phyloP scores from a whole-genome alignment of 2,329 filamentous ascomycete species.

The Scedosporium aurantiacum region DNA sequence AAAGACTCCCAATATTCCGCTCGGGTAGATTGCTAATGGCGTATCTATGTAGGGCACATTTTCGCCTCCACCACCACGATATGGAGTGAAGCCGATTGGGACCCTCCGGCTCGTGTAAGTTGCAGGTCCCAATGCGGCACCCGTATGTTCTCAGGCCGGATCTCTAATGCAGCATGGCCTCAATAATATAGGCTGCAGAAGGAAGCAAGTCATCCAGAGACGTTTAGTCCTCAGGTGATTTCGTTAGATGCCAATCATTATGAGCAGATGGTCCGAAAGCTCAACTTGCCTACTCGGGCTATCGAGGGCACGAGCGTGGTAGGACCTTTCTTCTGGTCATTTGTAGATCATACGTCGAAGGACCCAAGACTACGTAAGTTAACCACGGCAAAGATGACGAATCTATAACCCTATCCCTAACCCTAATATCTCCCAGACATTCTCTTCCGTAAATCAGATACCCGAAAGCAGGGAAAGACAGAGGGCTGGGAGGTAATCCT shows the following conservation, averaged over 20 bases:
- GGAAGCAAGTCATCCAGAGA: slow-evolving; percentile 44
- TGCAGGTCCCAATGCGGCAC: not conserved
- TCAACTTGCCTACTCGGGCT: slow-evolving; percentile 43
- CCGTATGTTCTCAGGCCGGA: not conserved
- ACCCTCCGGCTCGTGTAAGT: slow-evolving; percentile 46
- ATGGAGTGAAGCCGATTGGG: slow-evolving; percentile 33
- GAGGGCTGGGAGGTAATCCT: slow-evolving; percentile 55
- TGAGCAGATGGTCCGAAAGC: slow-evolving; percentile 41
- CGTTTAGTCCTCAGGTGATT: slow-evolving; percentile 44
- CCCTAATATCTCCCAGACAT: slow-evolving; percentile 30
- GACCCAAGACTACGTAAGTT: slow-evolving; percentile 44
- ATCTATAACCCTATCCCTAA: not conserved
- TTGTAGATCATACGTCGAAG: slow-evolving; percentile 43
- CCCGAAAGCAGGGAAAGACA: slow-evolving; percentile 51
- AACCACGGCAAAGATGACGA: not conserved
- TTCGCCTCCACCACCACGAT: slow-evolving; percentile 29
- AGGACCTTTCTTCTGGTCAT: slow-evolving; percentile 53
- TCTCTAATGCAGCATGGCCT: not conserved
- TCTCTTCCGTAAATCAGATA: slow-evolving; percentile 53
- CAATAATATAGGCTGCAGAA: slow-evolving; percentile 37
- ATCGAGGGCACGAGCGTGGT: slow-evolving; percentile 50
- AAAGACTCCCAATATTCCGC: not conserved
- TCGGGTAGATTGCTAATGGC: not conserved
- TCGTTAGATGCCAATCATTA: slow-evolving; percentile 40
- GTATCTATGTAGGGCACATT: slow-evolving; percentile 36